These are phyloP conservation scores for Lactarius hengduanensis DNA, from an alignment of 768 basidiomycete genomes.

Conservation along the genomic window DNA sequence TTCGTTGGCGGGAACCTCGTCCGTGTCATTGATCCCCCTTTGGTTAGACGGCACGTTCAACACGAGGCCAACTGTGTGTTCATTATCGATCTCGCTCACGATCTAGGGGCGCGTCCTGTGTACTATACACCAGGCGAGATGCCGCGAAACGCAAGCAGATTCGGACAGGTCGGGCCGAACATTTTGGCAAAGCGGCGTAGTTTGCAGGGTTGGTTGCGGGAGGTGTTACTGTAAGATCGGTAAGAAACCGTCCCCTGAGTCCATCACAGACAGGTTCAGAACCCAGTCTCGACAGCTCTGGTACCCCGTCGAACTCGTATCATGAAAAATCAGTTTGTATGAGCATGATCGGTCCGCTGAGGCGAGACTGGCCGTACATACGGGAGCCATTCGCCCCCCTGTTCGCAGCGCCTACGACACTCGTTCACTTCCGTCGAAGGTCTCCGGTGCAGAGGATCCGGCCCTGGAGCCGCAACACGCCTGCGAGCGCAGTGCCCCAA, in stretches of 20 bases:
- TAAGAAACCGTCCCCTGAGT: no score
- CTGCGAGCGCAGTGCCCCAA: not conserved
- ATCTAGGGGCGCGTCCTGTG: slow-evolving; percentile 1
- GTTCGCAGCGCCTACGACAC: not conserved
- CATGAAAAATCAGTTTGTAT: not conserved
- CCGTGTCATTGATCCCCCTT: not conserved
- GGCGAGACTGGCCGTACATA: not conserved
- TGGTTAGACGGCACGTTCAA: not conserved
- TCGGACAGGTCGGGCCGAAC: no score
- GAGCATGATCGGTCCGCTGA: not conserved
- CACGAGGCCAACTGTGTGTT: not conserved
- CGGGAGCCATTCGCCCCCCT: not conserved
- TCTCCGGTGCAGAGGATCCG: not conserved
- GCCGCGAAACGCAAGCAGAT: not conserved
- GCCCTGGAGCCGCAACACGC: not conserved
- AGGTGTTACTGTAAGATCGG: no score
- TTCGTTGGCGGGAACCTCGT: not conserved
- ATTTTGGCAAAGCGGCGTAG: no score
- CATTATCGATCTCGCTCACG: not conserved
- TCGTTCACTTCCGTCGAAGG: not conserved
- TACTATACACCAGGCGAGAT: not conserved
- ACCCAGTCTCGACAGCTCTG: no score
- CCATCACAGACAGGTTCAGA: no score
- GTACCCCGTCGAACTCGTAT: not conserved
- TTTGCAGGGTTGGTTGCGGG: no score